Percentiles rank a stretch among this genome's conserved stretches.
Evolutionary conservation across 768 basidiomycete species (phyloP).

Genomic region (Cyathus striatus): DNA sequence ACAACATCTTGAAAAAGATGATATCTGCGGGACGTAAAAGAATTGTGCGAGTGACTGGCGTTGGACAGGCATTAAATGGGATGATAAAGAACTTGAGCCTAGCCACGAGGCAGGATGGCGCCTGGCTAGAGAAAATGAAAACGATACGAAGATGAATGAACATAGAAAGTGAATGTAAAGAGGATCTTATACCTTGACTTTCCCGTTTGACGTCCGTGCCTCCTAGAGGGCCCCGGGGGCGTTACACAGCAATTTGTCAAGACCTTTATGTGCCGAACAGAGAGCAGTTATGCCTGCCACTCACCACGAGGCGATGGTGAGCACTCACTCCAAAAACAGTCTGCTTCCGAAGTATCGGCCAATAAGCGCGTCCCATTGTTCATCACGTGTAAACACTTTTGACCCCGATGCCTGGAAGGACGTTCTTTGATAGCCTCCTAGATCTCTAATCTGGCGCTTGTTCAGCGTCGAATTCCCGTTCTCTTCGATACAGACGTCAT

Average conservation of each 20-base stretch:
- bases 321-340: slow-evolving; percentile 12
- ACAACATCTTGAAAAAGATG: slow-evolving; percentile 21
- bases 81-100: slow-evolving; percentile 20
- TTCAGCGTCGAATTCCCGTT: too few species aligned
- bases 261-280: slow-evolving; percentile 23
- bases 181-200: slow-evolving; percentile 17
- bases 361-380: not conserved
- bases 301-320: slow-evolving; percentile 29
- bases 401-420: not conserved
- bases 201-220: slow-evolving; percentile 21
- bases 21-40: slow-evolving; percentile 10
- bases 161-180: slow-evolving; percentile 6
- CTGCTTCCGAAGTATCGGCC: not conserved
- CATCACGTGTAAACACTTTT: not conserved
- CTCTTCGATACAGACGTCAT: too few species aligned
- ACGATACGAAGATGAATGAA: slow-evolving; percentile 16
- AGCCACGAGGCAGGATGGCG: slow-evolving; percentile 28
- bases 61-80: slow-evolving; percentile 11
- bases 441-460: too few species aligned
- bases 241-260: slow-evolving; percentile 16
- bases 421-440: too few species aligned
- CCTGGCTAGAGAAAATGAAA: slow-evolving; percentile 16
- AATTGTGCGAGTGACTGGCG: slow-evolving; percentile 14
- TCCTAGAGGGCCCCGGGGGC: slow-evolving; percentile 23
- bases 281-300: slow-evolving; percentile 10